phyloP scores from a whole-genome alignment of 2,329 filamentous ascomycete species.

The Cordyceps fumosorosea region DNA sequence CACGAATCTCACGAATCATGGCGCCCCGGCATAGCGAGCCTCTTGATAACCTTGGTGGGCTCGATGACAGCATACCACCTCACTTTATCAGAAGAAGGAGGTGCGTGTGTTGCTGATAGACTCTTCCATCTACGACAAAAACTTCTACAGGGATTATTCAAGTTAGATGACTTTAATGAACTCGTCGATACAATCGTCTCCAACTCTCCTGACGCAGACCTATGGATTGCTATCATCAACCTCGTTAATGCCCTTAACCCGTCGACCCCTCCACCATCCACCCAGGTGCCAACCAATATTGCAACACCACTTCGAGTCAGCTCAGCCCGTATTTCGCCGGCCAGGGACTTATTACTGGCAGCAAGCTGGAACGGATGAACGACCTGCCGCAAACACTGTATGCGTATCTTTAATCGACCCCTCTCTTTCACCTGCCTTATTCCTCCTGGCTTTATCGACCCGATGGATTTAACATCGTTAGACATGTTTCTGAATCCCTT shows the following conservation, averaged over 20 bases:
- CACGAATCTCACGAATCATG: background rate
- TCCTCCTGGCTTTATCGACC: no score
- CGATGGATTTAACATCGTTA: no score
- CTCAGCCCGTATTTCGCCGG: constrained; percentile 9
- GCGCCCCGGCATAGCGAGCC: constrained; percentile 3
- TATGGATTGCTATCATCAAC: constrained; percentile 10
- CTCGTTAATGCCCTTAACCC: constrained; percentile 4
- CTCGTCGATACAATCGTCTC: background rate
- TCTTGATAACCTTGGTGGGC: background rate
- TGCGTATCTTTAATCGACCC: no score
- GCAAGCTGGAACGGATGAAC: no score
- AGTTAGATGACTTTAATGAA: background rate
- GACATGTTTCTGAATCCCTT: no score
- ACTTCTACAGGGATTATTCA: background rate
- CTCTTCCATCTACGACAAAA: constrained; percentile 8
- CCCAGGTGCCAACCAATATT: constrained; percentile 3
- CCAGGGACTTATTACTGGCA: no score
- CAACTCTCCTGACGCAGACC: constrained; percentile 4
- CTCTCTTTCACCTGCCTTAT: no score
- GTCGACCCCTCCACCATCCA: constrained; percentile 5
- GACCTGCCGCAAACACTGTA: no score
- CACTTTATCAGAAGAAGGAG: background rate
- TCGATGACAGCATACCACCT: constrained; percentile 10
- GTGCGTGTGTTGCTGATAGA: background rate
- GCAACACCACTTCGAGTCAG: constrained; percentile 10